Percentiles rank a stretch among this genome's conserved stretches.
Evolutionary conservation across 192 early-diverging fungal species (phyloP).

Genomic region (Coemansia sp.): DNA sequence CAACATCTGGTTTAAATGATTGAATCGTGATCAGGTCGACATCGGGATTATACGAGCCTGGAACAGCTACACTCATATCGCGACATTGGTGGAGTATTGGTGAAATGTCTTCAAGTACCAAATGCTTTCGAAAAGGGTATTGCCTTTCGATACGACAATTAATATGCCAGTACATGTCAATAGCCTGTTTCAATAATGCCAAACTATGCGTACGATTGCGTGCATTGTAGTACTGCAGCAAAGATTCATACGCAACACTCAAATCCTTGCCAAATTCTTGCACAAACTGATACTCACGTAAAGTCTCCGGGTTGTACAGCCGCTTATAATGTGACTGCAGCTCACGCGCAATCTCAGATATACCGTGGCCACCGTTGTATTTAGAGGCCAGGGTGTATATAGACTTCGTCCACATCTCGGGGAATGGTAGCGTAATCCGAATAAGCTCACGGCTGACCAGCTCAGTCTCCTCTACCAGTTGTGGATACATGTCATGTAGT

Average conservation of each 20-base stretch:
- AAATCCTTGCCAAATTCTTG: conserved; percentile 90
- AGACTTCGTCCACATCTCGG: conserved; percentile 97
- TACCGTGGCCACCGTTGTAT: conserved; percentile 77
- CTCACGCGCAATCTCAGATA: conserved; percentile 85
- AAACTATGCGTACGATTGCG: too few species aligned
- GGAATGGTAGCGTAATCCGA: conserved; percentile 92
- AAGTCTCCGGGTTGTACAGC: conserved; percentile 75
- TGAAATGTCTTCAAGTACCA: conserved; percentile 84
- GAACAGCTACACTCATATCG: conserved; percentile 86
- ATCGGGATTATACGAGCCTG: conserved; percentile 83
- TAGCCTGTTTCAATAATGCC: conserved; percentile 79
- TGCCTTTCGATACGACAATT: conserved; percentile 80
- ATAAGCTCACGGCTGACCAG: conserved; percentile 96
- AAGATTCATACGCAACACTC: conserved; percentile 86
- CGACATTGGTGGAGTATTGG: conserved; percentile 81
- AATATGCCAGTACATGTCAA: conserved; percentile 84
- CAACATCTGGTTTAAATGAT: conserved; percentile 79
- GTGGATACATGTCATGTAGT: conserved; percentile 77
- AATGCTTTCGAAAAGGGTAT: conserved; percentile 73
- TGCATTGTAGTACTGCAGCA: conserved; percentile 71
- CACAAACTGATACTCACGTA: conserved; percentile 91
- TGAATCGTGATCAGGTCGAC: conserved; percentile 82
- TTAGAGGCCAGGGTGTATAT: conserved; percentile 81
- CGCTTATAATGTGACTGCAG: conserved; percentile 84
- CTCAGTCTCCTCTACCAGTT: conserved; percentile 85